A percentile compares a stretch with the other conserved stretches of the same genome.
Evolutionary conservation across 73 alveolate species (phyloP).

Genomic region (Symbiodinium pilosum): DNA sequence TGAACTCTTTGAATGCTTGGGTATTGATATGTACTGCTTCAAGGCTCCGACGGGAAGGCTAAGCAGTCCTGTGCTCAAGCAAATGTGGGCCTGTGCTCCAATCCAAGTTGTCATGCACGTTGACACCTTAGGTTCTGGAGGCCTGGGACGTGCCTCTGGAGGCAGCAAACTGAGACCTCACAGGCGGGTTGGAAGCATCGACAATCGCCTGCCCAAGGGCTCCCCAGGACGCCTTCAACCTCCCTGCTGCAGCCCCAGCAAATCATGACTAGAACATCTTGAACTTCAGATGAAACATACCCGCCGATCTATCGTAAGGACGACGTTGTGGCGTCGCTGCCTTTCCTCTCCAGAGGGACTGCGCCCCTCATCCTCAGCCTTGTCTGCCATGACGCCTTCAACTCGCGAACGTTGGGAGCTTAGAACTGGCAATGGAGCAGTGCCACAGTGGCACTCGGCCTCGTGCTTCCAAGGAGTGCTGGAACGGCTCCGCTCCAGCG

Average conservation of each 20-base stretch:
- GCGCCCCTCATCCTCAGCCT: not conserved
- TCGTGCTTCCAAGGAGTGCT: not conserved
- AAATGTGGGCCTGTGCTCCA: too few relatives aligned
- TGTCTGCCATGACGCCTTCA: not conserved
- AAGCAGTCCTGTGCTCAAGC: too few relatives aligned
- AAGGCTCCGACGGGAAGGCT: too few relatives aligned
- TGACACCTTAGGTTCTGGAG: too few relatives aligned
- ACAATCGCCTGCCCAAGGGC: not conserved
- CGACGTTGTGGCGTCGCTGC: constrained; percentile 1
- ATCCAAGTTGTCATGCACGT: too few relatives aligned
- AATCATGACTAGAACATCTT: too few relatives aligned
- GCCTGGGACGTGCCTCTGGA: too few relatives aligned
- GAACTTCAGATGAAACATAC: too few relatives aligned
- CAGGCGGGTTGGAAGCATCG: not conserved
- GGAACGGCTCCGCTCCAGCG: not conserved
- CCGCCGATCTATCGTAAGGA: too few relatives aligned
- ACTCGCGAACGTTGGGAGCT: not conserved
- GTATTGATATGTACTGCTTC: too few relatives aligned
- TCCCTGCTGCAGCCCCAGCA: not conserved
- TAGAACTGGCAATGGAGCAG: not conserved
- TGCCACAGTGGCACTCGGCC: not conserved
- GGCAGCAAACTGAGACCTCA: not conserved
- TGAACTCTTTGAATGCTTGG: too few relatives aligned
- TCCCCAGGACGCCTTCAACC: not conserved
- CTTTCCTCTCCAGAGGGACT: not conserved